These are phyloP conservation scores for Aegilops umbellulata DNA, from an alignment of 176 grass and related monocot genomes.

Conservation along the genomic window DNA sequence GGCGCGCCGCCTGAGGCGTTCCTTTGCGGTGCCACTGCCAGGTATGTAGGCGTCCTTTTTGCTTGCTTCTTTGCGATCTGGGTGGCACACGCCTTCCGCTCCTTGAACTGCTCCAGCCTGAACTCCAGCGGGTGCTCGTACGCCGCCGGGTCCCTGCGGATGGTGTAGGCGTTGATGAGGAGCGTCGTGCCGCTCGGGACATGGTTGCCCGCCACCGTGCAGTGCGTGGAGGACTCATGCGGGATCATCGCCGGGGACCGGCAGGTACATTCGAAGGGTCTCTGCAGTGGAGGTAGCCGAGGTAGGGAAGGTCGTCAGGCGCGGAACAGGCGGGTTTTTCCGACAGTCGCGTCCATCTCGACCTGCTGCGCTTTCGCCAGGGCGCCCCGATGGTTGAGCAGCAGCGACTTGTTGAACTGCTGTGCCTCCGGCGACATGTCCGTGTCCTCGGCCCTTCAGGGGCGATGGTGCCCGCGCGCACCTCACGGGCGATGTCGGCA, in stretches of 20 bases:
- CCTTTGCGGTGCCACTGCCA: no score
- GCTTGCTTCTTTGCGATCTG: no score
- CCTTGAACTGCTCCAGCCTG: constrained; percentile 1
- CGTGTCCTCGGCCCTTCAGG: no score
- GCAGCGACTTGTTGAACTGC: constrained; percentile 9
- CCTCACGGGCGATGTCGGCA: background rate
- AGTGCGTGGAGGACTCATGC: constrained; percentile 37
- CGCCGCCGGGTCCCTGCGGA: constrained; percentile 33
- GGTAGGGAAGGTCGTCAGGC: no score
- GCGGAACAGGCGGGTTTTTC: no score
- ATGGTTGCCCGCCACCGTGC: background rate
- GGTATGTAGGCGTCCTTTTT: no score
- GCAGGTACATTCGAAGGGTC: constrained; percentile 41
- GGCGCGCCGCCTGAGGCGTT: no score
- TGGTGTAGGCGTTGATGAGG: constrained; percentile 41
- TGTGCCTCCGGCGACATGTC: no score
- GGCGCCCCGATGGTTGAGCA: constrained; percentile 36
- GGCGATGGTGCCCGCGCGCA: background rate
- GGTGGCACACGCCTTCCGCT: background rate
- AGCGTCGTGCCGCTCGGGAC: constrained; percentile 24
- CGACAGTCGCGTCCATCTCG: background rate
- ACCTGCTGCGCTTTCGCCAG: constrained; percentile 21
- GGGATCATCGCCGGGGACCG: constrained; percentile 22
- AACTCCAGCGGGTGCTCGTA: constrained; percentile 25
- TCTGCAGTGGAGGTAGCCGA: constrained; percentile 42